Evolutionary conservation across 1,139 yeast genomes (phyloP), one percentile per base, ranked within the genome.

Genomic region (Yamadazyma triangularis): DNA sequence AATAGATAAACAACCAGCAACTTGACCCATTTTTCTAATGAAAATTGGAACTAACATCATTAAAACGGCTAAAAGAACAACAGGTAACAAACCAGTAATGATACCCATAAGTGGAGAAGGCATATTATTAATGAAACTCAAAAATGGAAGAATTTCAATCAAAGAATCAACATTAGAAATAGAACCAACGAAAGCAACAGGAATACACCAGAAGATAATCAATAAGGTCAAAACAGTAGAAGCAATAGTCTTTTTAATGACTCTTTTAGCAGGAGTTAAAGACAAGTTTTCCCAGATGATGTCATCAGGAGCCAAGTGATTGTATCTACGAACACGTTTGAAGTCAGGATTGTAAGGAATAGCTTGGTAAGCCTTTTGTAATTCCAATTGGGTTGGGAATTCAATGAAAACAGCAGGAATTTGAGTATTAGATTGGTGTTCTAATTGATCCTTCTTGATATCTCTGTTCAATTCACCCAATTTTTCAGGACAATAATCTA

Each of bases 351-450:
- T 82, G 57, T 75, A 80, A 9, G 87, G 77, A 34, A 77, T 63
- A 16, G 85, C 76, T 60, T 89, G 97, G 52, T 70, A 78, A n/a
- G 96, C 97, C 43, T 80, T 68, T 59, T 89, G 96, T 24, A 93
- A 86, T 47, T 86, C 86, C 50, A 82, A 79, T 58, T 88, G 96
- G 36, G 88, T 75, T 33, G 84, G 78, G 56, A 91, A 91, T 53
- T 85, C 91, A 31, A 89, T 70, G 52, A 91, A 88, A 13, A 84
- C 95, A 23, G 96, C 83, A 33, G 83, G 78, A 26, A 71, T 54
- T 47, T 77, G 79, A 8, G 67, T 62, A 36, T 64, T 59, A 13
- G 66, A 54, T 30, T 63, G 60, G 45, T 64, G 63, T 27, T 61
- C 59, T 22, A 51, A 50, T 60, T 87, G 96, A 42, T 74, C 56